phyloP scores from a whole-genome alignment of 768 basidiomycete genomes.

The Tulasnella sp. region DNA sequence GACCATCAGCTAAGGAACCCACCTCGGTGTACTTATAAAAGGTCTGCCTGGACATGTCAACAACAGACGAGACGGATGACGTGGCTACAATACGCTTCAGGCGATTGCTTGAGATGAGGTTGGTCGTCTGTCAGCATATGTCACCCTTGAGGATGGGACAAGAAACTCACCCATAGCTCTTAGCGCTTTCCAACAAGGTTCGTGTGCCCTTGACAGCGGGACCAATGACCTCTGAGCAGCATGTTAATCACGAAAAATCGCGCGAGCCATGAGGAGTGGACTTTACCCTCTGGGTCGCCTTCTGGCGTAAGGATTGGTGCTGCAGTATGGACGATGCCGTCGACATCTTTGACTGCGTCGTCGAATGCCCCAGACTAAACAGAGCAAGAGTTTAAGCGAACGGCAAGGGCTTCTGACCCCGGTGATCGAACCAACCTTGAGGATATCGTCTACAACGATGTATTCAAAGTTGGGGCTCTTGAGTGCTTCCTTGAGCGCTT shows the following conservation, averaged over 20 bases:
- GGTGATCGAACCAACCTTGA: constrained; percentile 31
- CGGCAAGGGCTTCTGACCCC: not conserved
- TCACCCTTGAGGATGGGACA: too few relatives aligned
- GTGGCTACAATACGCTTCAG: constrained; percentile 41
- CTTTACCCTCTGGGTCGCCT: constrained; percentile 10
- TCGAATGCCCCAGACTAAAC: constrained; percentile 25
- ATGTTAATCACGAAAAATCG: not conserved
- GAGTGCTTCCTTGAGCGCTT: not conserved
- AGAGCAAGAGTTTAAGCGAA: not conserved
- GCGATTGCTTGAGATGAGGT: not conserved
- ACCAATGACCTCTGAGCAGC: constrained; percentile 26
- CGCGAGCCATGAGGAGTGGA: not conserved
- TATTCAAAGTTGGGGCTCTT: constrained; percentile 26
- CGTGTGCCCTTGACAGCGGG: constrained; percentile 40
- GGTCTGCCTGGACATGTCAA: not conserved
- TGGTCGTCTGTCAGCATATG: not conserved
- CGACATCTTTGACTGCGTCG: constrained; percentile 30
- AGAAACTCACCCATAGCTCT: constrained; percentile 34
- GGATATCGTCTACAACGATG: constrained; percentile 27
- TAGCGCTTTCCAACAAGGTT: constrained; percentile 34
- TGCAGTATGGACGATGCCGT: constrained; percentile 30
- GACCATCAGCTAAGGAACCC: not conserved
- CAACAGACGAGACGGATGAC: constrained; percentile 38
- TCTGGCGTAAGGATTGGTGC: constrained; percentile 23
- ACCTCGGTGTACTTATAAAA: not conserved